A percentile compares a stretch with the other conserved stretches of the same genome.
Evolutionary conservation across 768 basidiomycete genomes (phyloP).

Genomic region (Chalciporus piperatus): DNA sequence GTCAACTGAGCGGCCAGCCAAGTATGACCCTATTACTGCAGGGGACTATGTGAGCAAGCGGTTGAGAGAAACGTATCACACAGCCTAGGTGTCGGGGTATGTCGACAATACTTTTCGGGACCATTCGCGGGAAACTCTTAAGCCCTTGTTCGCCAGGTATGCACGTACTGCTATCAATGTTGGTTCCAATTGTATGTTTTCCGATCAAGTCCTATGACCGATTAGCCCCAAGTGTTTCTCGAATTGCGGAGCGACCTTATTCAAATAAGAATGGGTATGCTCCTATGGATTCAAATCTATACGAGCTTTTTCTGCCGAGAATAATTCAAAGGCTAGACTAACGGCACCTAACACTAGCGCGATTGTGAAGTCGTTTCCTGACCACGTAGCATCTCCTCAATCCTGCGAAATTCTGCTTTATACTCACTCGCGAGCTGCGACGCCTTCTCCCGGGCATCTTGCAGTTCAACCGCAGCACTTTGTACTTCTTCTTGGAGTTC

Average conservation of each 20-base stretch:
- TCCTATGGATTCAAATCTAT: too few species aligned
- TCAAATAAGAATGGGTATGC: background rate
- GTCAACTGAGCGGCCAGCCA: conserved; percentile 52
- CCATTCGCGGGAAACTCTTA: too few species aligned
- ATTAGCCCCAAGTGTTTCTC: too few species aligned
- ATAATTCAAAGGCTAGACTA: background rate
- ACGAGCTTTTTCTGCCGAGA: background rate
- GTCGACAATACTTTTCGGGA: too few species aligned
- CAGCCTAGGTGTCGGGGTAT: background rate
- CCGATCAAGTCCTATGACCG: background rate
- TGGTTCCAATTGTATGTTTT: background rate
- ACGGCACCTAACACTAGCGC: background rate
- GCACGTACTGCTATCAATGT: background rate
- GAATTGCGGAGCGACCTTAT: too few species aligned
- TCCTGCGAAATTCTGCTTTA: conserved; percentile 22
- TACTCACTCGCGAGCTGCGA: conserved; percentile 26
- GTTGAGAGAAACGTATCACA: conserved; percentile 46
- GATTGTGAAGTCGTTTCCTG: conserved; percentile 1
- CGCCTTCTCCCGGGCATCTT: conserved; percentile 22
- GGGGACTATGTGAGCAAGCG: conserved; percentile 82
- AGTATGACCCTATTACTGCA: conserved; percentile 70
- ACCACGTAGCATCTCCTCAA: conserved; percentile 23
- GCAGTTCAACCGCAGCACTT: conserved; percentile 19
- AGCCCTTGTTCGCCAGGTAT: too few species aligned
- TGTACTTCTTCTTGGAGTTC: conserved; percentile 42